Conservation (phyloP, 352 stramenopile species). For the Phytophthora pseudosyringae region DNA sequence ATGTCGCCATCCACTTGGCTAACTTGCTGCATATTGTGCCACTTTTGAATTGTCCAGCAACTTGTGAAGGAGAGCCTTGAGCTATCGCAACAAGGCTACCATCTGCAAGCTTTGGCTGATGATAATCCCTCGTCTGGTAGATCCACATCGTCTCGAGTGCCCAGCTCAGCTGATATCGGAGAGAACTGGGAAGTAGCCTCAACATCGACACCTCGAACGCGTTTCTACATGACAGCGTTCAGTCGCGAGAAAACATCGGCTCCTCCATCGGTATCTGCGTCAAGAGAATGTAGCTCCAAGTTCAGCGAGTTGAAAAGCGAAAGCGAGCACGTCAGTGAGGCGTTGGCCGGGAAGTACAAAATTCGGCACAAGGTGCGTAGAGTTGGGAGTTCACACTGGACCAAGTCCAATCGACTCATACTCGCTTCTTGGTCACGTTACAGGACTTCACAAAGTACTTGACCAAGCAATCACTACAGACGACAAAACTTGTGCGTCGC, state of each 20-base stretch:
- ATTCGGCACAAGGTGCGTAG: slow-evolving; percentile 51
- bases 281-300: slow-evolving; percentile 16
- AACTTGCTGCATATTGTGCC: not conserved
- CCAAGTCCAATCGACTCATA: slow-evolving; percentile 5
- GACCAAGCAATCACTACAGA: slow-evolving; percentile 36
- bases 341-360: slow-evolving; percentile 50
- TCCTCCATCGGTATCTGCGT: not conserved
- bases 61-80: slow-evolving; percentile 46
- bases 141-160: slow-evolving; percentile 24
- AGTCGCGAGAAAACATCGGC: slow-evolving; percentile 28
- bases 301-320: slow-evolving; percentile 47
- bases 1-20: not conserved
- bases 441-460: slow-evolving; percentile 61
- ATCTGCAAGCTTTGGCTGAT: slow-evolving; percentile 53
- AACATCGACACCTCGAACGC: slow-evolving; percentile 31
- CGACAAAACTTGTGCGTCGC: slow-evolving; percentile 42
- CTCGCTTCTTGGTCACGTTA: not conserved
- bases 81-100: slow-evolving; percentile 62
- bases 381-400: not conserved
- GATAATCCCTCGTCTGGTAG: slow-evolving; percentile 8
- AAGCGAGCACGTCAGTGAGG: slow-evolving; percentile 35
- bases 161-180: slow-evolving; percentile 18
- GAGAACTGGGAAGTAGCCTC: slow-evolving; percentile 4
- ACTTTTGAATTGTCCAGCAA: slow-evolving; percentile 29
- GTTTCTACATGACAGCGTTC: slow-evolving; percentile 50